These are phyloP conservation scores for Dryas alaskensis DNA, from an alignment of 306 rosid genomes.

Conservation along the genomic window DNA sequence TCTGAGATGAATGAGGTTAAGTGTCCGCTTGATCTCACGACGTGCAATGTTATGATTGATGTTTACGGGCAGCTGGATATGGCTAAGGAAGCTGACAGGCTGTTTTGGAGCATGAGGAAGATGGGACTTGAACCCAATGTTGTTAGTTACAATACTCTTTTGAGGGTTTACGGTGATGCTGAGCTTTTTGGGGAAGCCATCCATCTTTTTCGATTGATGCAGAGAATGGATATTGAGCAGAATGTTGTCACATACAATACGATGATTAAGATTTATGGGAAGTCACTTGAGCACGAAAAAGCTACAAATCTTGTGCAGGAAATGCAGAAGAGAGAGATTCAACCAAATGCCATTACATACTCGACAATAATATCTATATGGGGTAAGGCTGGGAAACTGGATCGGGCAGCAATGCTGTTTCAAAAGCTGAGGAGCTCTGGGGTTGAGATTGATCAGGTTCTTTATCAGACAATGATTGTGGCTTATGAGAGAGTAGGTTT, in stretches of 20 bases:
- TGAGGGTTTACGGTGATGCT: constrained; percentile 92
- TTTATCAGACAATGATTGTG: constrained; percentile 92
- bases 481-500: constrained; percentile 85
- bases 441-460: constrained; percentile 78
- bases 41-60: constrained; percentile 90
- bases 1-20: constrained; percentile 71
- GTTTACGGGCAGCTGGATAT: constrained; percentile 92
- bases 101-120: constrained; percentile 95
- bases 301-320: constrained; percentile 87
- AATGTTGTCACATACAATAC: constrained; percentile 87
- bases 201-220: constrained; percentile 88
- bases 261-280: constrained; percentile 87
- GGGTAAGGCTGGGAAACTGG: constrained; percentile 91
- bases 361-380: constrained; percentile 89
- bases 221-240: constrained; percentile 64
- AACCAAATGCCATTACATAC: constrained; percentile 85
- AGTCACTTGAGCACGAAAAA: constrained; percentile 80
- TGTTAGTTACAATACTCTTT: constrained; percentile 83
- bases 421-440: constrained; percentile 84
- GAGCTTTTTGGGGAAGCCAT: constrained; percentile 91
- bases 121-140: constrained; percentile 80
- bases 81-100: constrained; percentile 86
- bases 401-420: constrained; percentile 79
- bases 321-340: constrained; percentile 78
- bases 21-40: constrained; percentile 65